Conservation (phyloP, 106 monocot species). For the Ottelia alismoides region DNA sequence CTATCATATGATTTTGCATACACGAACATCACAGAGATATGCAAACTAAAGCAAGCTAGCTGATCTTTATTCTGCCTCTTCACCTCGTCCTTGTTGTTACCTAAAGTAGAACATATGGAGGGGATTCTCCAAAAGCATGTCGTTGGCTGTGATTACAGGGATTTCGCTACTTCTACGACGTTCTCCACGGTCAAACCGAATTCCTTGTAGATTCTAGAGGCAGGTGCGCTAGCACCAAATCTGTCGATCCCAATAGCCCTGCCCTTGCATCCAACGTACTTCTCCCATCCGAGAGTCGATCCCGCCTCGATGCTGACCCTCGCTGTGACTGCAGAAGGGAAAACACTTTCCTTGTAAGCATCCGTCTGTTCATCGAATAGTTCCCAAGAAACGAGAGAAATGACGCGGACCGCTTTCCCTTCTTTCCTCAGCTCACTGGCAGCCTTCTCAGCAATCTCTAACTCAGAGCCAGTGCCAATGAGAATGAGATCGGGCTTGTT, state of each 20-base stretch:
- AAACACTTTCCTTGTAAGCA: conserved; percentile 65
- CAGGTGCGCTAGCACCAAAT: conserved; percentile 86
- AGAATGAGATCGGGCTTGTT: conserved; percentile 68
- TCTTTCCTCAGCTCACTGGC: conserved; percentile 72
- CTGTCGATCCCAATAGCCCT: conserved; percentile 72
- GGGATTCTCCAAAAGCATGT: too few relatives aligned
- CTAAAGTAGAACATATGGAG: too few relatives aligned
- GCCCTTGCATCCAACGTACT: conserved; percentile 47
- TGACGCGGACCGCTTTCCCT: conserved; percentile 60
- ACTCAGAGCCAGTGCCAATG: conserved; percentile 61
- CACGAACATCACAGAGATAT: too few relatives aligned
- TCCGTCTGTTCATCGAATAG: conserved; percentile 69
- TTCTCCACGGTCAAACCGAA: conserved; percentile 64
- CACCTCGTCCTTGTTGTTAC: too few relatives aligned
- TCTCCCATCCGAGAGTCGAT: conserved; percentile 70
- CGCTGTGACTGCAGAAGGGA: conserved; percentile 49
- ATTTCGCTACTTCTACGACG: conserved; percentile 39
- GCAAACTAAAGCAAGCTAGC: too few relatives aligned
- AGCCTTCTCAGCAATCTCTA: conserved; percentile 77
- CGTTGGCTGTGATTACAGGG: too few relatives aligned
- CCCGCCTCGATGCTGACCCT: conserved; percentile 82
- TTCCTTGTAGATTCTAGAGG: conserved; percentile 82
- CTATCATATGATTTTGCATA: too few relatives aligned
- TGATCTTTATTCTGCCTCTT: too few relatives aligned
- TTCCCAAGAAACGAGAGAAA: conserved; percentile 81